A percentile compares a stretch with the other conserved stretches of the same genome.
These are phyloP conservation scores for Penicillium decumbens DNA, from an alignment of 2,329 filamentous ascomycete species.

Conservation along the genomic window DNA sequence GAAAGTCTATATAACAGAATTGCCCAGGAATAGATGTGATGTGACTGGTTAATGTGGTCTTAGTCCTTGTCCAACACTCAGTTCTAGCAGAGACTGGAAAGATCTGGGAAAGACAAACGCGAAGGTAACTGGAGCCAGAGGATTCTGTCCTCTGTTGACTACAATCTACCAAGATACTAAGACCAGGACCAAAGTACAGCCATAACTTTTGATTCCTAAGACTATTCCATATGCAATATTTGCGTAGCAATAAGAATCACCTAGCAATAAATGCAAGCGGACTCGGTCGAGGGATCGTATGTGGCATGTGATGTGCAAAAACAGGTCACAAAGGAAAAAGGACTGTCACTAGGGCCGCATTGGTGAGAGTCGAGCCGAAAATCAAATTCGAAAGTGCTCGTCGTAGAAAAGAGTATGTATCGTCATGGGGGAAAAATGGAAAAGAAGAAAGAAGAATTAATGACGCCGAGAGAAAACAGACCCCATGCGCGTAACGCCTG, in stretches of 20 bases:
- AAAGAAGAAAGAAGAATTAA: constrained; percentile 6
- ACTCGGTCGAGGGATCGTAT: constrained; percentile 6
- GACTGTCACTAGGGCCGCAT: constrained; percentile 17
- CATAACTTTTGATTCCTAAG: constrained; percentile 8
- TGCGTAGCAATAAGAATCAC: constrained; percentile 19
- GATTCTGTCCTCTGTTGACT: neutral
- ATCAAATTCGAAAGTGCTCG: constrained; percentile 10
- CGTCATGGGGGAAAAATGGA: constrained; percentile 10
- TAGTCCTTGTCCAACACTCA: no score
- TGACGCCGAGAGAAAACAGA: constrained; percentile 16
- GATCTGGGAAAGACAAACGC: neutral
- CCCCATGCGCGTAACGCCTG: constrained; percentile 18
- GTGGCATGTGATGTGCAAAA: constrained; percentile 13
- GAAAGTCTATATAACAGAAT: no score
- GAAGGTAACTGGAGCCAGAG: no score
- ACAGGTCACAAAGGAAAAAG: constrained; percentile 16
- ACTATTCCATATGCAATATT: constrained; percentile 15
- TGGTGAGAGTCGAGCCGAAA: neutral
- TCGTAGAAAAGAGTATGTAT: constrained; percentile 17
- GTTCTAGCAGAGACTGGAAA: no score
- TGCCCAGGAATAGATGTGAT: no score
- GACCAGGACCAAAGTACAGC: neutral
- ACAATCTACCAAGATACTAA: neutral
- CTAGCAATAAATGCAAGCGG: constrained; percentile 20
- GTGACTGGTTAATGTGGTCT: no score